Base-by-base conservation (phyloP, 2,329 filamentous ascomycete species). In the Beauveria rudraprayagi region DNA sequence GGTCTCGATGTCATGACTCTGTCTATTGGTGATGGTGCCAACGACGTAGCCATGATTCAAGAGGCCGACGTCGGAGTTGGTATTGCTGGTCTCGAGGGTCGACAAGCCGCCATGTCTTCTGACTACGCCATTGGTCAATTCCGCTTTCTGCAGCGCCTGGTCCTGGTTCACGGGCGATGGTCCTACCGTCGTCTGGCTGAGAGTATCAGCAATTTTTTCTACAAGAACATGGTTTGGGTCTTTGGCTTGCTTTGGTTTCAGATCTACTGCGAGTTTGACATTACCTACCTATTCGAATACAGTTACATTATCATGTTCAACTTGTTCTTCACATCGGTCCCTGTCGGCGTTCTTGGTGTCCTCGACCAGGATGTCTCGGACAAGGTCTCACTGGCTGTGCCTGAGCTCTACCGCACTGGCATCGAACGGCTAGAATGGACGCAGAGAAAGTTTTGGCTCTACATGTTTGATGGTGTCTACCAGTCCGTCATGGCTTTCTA, bases 161-260 rank as follows among this genome's bases (percentile, higher is more conserved):
- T 97, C 34, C 83, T 97, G 22, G 92, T 97, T 5, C 92, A 97
- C 71, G 92, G 92, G 62, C 85, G 92, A 62, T 97, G 92, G 91
- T 96, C 92, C n/a, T 99, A 99, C 77, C 85, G 93, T 58, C 86
- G 94, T 68, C 78, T 99, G 72, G 91, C 89, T 34, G 94, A 99
- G 78, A 90, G 88, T 52, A 97, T 95, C 69, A 91, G 92, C 73
- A 99, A 99, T 74, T 99, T 99, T 82, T 99, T 99, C 80, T 99
- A 97, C 85, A 99, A 99, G 88, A 99, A 97, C 78, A 89, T 99
- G 75, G 89, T 97, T 57, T 99, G 94, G 94, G 94, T 91, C 0
- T 93, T 97, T 71, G 84, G 89, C 48, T 89, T 99, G 62, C 97
- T 97, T 82, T 97, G 93, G 93, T 99, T 90, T 75, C 92, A 95